A percentile compares a stretch with the other conserved stretches of the same genome.
Conservation (phyloP, 2,329 filamentous ascomycete genomes). For the Blastomyces gilchristii region DNA sequence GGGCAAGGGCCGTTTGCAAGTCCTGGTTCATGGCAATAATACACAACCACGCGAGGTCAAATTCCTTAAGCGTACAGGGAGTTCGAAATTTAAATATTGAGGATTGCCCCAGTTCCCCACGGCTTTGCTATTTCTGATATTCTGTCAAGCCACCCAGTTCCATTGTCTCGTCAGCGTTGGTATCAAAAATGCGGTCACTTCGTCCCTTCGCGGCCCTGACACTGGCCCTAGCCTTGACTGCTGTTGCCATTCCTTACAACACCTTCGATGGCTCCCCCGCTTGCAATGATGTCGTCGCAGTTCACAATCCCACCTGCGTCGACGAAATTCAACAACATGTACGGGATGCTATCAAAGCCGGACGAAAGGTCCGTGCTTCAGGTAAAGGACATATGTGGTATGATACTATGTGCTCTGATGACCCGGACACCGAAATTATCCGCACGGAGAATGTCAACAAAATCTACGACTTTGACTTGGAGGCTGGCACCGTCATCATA, state of each 20-base stretch:
- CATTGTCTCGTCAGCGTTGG: neutral
- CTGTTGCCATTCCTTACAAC: slow-evolving; percentile 30
- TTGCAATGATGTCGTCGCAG: slow-evolving; percentile 38
- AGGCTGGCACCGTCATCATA: slow-evolving; percentile 39
- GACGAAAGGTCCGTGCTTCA: slow-evolving; percentile 38
- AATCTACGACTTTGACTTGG: slow-evolving; percentile 39
- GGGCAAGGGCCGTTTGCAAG: neutral
- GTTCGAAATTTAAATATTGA: neutral
- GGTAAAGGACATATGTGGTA: slow-evolving; percentile 47
- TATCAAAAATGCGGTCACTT: neutral
- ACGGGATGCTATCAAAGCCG: slow-evolving; percentile 30
- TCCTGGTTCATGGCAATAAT: neutral
- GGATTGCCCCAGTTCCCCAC: neutral
- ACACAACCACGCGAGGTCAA: neutral
- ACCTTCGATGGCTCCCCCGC: slow-evolving; percentile 44
- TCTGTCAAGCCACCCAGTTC: neutral
- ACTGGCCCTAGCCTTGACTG: neutral
- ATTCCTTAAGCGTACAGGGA: neutral
- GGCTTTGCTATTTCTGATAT: neutral
- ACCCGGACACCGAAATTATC: slow-evolving; percentile 37
- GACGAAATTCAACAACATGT: slow-evolving; percentile 38
- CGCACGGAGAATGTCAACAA: slow-evolving; percentile 11
- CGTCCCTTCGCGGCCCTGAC: neutral
- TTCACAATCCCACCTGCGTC: slow-evolving; percentile 39
- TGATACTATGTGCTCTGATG: slow-evolving; percentile 45